Percentiles rank a stretch among this genome's conserved stretches.
Conservation (phyloP, 192 early-diverging fungal genomes). For the Phycomyces nitens region DNA sequence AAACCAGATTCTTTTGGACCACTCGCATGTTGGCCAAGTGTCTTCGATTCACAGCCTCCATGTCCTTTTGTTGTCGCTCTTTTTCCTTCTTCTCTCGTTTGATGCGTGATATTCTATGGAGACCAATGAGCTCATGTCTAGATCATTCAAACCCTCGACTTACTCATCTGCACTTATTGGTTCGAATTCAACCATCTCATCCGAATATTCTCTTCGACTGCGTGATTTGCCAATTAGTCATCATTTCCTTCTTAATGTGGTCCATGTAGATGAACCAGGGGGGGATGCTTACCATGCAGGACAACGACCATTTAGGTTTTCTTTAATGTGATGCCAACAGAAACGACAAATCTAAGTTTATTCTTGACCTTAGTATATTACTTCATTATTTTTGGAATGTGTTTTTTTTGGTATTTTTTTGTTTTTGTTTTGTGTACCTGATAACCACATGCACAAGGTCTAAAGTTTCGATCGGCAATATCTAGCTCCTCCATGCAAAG, state of each 20-base stretch:
- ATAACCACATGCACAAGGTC: slow-evolving; percentile 97
- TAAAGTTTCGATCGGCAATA: slow-evolving; percentile 92
- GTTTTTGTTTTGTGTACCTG: slow-evolving; percentile 58
- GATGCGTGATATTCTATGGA: slow-evolving; percentile 52
- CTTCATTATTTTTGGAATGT: background rate
- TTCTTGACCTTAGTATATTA: background rate
- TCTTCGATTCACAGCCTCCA: slow-evolving; percentile 71
- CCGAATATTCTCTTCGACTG: slow-evolving; percentile 86
- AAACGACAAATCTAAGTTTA: slow-evolving; percentile 89
- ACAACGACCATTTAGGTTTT: slow-evolving; percentile 86
- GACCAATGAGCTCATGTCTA: background rate
- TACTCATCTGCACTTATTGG: slow-evolving; percentile 88
- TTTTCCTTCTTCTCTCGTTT: slow-evolving; percentile 77
- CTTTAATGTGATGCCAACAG: slow-evolving; percentile 96
- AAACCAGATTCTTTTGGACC: slow-evolving; percentile 96
- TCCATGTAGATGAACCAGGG: background rate
- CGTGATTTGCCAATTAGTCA: background rate
- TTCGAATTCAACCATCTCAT: slow-evolving; percentile 83
- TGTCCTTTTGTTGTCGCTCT: slow-evolving; percentile 89
- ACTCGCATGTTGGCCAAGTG: slow-evolving; percentile 88
- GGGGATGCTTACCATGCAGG: slow-evolving; percentile 69
- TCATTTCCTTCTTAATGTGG: background rate
- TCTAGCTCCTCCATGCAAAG: slow-evolving; percentile 99
- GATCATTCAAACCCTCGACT: background rate
- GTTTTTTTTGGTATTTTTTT: background rate